Percentiles rank a stretch among this genome's conserved stretches.
Evolutionary conservation across 495 filamentous ascomycete genomes (phyloP).

Genomic region (Penicillium daleae): DNA sequence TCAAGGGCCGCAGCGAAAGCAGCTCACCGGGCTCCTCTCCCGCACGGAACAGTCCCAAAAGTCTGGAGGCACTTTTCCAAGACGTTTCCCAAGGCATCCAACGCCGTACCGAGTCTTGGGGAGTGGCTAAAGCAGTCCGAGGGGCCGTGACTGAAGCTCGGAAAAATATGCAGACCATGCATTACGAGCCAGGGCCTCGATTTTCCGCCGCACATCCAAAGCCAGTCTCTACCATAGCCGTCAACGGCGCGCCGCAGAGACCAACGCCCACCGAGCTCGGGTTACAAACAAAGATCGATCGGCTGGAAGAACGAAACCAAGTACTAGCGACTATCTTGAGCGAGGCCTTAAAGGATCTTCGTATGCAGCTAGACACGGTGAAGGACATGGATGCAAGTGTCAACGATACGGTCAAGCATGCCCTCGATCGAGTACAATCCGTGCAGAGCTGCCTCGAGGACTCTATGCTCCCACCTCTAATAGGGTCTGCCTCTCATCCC

Average conservation of each 20-base stretch:
- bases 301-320: constrained; percentile 70
- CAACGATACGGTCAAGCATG: constrained; percentile 41
- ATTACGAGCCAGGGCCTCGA: constrained; percentile 45
- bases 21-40: constrained; percentile 52
- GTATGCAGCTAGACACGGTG: constrained; percentile 44
- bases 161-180: constrained; percentile 69
- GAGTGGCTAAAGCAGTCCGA: constrained; percentile 86
- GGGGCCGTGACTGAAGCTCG: constrained; percentile 86
- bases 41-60: constrained; percentile 61
- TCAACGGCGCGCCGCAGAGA: neutral
- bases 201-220: constrained; percentile 5
- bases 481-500: constrained; percentile 25
- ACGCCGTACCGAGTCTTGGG: constrained; percentile 80
- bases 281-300: constrained; percentile 41
- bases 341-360: constrained; percentile 69
- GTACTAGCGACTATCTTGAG: constrained; percentile 74
- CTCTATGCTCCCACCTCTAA: constrained; percentile 50
- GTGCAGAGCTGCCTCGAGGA: constrained; percentile 80
- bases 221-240: constrained; percentile 6
- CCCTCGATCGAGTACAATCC: constrained; percentile 73
- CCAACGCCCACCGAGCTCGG: constrained; percentile 25
- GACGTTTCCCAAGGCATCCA: constrained; percentile 85
- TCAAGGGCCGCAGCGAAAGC: constrained; percentile 33
- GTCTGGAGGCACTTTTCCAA: constrained; percentile 77
- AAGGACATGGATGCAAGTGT: constrained; percentile 54